Conservation (phyloP, 371 early-diverging fungal species). For the Syncephalastrum contaminatum region DNA sequence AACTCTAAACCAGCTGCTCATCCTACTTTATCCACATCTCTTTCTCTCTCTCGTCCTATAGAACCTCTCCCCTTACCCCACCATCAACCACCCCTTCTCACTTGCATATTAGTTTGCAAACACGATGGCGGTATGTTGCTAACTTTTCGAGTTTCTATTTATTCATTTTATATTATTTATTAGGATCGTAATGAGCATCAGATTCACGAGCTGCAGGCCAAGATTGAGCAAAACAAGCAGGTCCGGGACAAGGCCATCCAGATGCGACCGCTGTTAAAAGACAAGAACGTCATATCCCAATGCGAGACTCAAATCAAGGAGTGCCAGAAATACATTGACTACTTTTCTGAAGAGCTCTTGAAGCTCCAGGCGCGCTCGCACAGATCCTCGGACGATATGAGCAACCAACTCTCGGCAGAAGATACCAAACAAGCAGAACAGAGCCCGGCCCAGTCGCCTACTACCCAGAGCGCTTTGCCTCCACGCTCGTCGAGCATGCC, state of each 20-base stretch:
- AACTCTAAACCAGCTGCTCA: too few relatives aligned
- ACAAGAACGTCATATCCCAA: constrained; percentile 68
- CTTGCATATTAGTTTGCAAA: too few relatives aligned
- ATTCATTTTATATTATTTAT: constrained; percentile 1
- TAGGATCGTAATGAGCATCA: constrained; percentile 18
- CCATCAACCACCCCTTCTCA: too few relatives aligned
- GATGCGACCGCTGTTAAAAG: constrained; percentile 64
- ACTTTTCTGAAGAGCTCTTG: constrained; percentile 69
- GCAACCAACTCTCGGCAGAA: constrained; percentile 4
- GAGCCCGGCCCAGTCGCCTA: constrained; percentile 13
- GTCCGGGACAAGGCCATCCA: constrained; percentile 70
- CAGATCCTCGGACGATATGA: constrained; percentile 14
- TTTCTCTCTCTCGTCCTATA: too few relatives aligned
- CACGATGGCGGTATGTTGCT: too few relatives aligned
- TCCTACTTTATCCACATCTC: too few relatives aligned
- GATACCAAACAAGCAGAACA: constrained; percentile 4
- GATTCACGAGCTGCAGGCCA: constrained; percentile 51
- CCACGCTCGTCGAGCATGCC: constrained; percentile 29
- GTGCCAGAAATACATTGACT: constrained; percentile 80
- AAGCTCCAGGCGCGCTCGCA: constrained; percentile 49
- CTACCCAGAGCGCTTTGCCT: constrained; percentile 3
- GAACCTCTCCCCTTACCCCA: too few relatives aligned
- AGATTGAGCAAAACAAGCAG: constrained; percentile 68
- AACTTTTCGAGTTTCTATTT: too few relatives aligned
- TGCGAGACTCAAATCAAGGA: constrained; percentile 81